Percentiles rank a stretch among this genome's conserved stretches.
These are phyloP conservation scores for Cucurbita ficifolia DNA, from an alignment of 306 rosid genomes.

Conservation along the genomic window DNA sequence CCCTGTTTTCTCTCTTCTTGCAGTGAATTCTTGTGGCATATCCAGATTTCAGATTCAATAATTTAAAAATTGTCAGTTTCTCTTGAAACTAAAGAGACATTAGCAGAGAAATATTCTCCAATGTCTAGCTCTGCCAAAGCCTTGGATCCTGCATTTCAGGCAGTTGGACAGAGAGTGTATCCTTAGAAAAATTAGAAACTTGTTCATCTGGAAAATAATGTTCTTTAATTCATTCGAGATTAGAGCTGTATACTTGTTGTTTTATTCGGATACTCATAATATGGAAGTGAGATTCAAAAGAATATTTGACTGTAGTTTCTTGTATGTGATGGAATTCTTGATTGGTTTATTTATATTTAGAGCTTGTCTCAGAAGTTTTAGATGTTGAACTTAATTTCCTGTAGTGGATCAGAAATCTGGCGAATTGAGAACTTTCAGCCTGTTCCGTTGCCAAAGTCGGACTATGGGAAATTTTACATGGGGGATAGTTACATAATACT, in stretches of 20 bases:
- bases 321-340: constrained; percentile 8
- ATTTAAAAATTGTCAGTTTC: constrained; percentile 3
- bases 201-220: constrained; percentile 9
- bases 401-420: constrained; percentile 96
- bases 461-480: constrained; percentile 85
- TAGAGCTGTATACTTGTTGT: neutral
- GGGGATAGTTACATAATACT: constrained; percentile 87
- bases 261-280: neutral
- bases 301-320: constrained; percentile 7
- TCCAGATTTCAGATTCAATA: constrained; percentile 12
- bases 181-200: constrained; percentile 27
- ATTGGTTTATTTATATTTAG: constrained; percentile 9
- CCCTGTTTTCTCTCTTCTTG: constrained; percentile 10
- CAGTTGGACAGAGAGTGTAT: constrained; percentile 94
- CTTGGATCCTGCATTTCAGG: constrained; percentile 97
- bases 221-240: neutral
- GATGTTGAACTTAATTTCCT: constrained; percentile 48
- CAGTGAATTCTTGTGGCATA: constrained; percentile 24
- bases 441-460: constrained; percentile 79
- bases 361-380: constrained; percentile 10
- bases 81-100: constrained; percentile 17
- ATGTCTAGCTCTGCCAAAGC: constrained; percentile 83
- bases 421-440: constrained; percentile 96
- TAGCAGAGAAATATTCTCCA: constrained; percentile 26
- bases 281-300: neutral